Conservation (phyloP, 1,139 yeast genomes). For the Diutina siamensis region DNA sequence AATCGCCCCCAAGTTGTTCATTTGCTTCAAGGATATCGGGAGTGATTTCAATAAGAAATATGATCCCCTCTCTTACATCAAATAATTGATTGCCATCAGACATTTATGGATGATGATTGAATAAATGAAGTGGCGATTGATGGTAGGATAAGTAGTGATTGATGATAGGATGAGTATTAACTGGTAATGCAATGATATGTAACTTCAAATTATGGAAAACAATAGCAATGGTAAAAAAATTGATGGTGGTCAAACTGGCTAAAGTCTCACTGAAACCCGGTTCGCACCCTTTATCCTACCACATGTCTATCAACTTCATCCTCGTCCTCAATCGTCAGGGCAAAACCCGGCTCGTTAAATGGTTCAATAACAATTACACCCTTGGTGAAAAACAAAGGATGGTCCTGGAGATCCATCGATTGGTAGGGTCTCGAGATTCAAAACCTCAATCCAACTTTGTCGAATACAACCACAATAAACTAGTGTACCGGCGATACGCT, state of each 20-base stretch:
- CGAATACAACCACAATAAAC: conserved; percentile 59
- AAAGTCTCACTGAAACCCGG: no score
- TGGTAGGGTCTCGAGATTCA: conserved; percentile 75
- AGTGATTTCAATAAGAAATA: conserved; percentile 51
- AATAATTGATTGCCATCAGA: conserved; percentile 11
- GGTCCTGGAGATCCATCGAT: conserved; percentile 64
- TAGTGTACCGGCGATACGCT: conserved; percentile 85
- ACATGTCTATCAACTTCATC: conserved; percentile 68
- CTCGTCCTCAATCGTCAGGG: conserved; percentile 87
- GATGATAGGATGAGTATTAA: no score
- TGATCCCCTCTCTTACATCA: conserved; percentile 52
- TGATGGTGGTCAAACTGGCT: no score
- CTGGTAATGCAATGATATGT: no score
- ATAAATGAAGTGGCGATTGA: no score
- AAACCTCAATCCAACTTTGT: conserved; percentile 73
- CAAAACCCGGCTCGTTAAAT: conserved; percentile 75
- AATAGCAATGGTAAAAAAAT: no score
- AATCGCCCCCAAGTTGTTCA: conserved; percentile 21
- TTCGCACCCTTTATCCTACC: not conserved
- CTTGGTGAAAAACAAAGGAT: conserved; percentile 41
- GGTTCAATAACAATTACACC: conserved; percentile 40
- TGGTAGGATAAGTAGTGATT: no score
- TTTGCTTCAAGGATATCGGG: conserved; percentile 32
- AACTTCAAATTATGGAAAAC: no score
- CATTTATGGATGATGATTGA: not conserved